These are phyloP conservation scores for Noccaea caerulescens DNA, from an alignment of 345 rosid species.

Conservation along the genomic window DNA sequence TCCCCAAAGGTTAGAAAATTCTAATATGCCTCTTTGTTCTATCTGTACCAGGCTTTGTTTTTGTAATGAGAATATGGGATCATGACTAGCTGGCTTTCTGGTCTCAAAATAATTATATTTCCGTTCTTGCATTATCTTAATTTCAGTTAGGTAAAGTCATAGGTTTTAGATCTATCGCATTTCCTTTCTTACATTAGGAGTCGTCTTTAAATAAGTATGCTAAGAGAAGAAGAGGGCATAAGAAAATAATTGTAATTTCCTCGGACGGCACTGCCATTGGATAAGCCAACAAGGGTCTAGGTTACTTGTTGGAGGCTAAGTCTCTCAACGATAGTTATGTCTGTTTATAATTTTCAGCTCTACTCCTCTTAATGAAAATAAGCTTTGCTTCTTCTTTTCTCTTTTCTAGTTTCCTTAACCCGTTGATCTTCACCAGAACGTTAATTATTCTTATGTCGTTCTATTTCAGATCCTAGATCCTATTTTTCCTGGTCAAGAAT, in stretches of 20 bases:
- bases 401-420: too few species aligned
- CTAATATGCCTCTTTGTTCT: constrained; percentile 25
- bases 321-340: constrained; percentile 18
- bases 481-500: constrained; percentile 82
- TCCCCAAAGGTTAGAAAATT: constrained; percentile 74
- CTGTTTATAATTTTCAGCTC: constrained; percentile 13
- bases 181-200: constrained; percentile 26
- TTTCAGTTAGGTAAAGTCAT: constrained; percentile 4
- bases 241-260: constrained; percentile 16
- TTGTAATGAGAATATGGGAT: background rate
- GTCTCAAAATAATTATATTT: background rate
- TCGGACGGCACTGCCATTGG: constrained; percentile 15
- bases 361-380: background rate
- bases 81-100: background rate
- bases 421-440: background rate
- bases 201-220: constrained; percentile 1
- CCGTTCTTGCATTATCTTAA: constrained; percentile 23
- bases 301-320: constrained; percentile 11
- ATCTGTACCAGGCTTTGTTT: constrained; percentile 9
- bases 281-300: constrained; percentile 25
- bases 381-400: too few species aligned
- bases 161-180: constrained; percentile 14
- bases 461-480: constrained; percentile 81
- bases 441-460: constrained; percentile 24
- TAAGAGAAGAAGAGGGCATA: constrained; percentile 12